Base-by-base conservation (phyloP, 805 yeast genomes). In the Wickerhamomyces ciferrii region DNA sequence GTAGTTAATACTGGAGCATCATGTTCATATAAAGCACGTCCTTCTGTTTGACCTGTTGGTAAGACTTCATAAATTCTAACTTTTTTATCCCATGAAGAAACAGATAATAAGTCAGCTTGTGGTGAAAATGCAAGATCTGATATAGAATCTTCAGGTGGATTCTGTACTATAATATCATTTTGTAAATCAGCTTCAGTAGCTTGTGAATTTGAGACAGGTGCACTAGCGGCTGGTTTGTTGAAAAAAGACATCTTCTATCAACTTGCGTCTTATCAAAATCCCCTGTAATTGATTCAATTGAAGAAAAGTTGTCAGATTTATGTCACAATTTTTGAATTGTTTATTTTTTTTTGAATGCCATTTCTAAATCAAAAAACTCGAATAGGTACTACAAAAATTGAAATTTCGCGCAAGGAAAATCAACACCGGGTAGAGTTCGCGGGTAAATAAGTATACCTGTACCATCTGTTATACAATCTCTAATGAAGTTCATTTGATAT, bases 21-120 rank as follows among this genome's bases (percentile, higher is more conserved):
- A 62, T 92, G 97, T 60, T 87, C 96, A 65, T 76, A 91, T 59
- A 91, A 63, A 0, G 97, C 97, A 43, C 96, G 70, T 9, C 96
- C 97, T 58, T 87, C 94, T 25, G 88, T 81, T 46, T 79, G 78
- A 5, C 97, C 97, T 36, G 78, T 75, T 45, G 75, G 72, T 39
- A 83, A 75, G 17, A 91, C 81, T 65, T 94, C 98, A 72, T 94
- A 94, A 46, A 94, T 83, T 50, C 98, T 77, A 38, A 89, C 97
- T 62, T 89, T 90, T 57, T 85, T 87, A 67, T 94, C 99, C 99
- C 99, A 94, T 17, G 95, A 84, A 17, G 95, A 78, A 4, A 81
- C 94, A 3, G 95, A 79, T 46, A 71, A 68, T 49, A 94, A 64
- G 53, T 94, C 96, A 18, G 85, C 92, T 53, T 76, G 86, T 15